Conservation (phyloP, 2,329 filamentous ascomycete species). For the Xylogone sp. region DNA sequence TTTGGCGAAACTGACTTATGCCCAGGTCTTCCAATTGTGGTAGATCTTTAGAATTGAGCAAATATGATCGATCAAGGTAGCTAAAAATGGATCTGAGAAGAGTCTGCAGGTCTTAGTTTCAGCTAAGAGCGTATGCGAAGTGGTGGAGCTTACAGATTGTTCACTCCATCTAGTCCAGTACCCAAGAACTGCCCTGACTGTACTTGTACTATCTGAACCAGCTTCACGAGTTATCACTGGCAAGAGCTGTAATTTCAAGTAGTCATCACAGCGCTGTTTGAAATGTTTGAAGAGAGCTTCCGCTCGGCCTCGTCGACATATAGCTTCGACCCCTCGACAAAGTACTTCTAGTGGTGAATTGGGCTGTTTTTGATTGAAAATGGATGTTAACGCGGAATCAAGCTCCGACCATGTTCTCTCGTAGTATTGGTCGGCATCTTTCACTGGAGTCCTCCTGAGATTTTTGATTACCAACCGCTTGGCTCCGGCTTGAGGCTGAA, state of each 20-base stretch:
- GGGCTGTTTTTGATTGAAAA: constrained; percentile 65
- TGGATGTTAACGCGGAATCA: constrained; percentile 64
- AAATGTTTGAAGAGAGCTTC: constrained; percentile 64
- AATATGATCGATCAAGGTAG: constrained; percentile 86
- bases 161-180: constrained; percentile 76
- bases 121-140: background rate
- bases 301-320: constrained; percentile 76
- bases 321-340: constrained; percentile 86
- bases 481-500: constrained; percentile 72
- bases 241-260: constrained; percentile 61
- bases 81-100: constrained; percentile 86
- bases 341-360: constrained; percentile 79
- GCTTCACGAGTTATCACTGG: constrained; percentile 47
- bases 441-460: constrained; percentile 57
- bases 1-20: constrained; percentile 68
- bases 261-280: constrained; percentile 59
- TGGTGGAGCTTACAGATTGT: constrained; percentile 60
- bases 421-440: constrained; percentile 74
- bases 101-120: constrained; percentile 42
- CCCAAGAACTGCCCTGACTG: constrained; percentile 51
- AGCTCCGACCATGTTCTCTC: constrained; percentile 71
- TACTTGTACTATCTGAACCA: constrained; percentile 54
- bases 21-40: constrained; percentile 78
- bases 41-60: constrained; percentile 68
- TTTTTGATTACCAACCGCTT: constrained; percentile 95